Evolutionary conservation across 164 flowering plant genomes (phyloP).

Genomic region (Aristolochia fimbriata): DNA sequence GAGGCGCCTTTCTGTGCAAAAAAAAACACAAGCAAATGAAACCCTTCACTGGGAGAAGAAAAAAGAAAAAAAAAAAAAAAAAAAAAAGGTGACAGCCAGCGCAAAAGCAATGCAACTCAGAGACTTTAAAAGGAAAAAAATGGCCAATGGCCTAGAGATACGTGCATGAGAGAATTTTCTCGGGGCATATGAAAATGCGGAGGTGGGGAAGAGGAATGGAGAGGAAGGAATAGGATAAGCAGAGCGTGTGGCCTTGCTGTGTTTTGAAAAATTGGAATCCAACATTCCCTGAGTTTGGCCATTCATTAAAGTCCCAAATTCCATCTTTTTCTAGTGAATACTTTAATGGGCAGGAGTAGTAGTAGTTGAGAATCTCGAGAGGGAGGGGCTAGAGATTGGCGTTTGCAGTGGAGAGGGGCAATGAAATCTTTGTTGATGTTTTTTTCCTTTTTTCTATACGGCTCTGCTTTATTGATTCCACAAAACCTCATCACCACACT

Average conservation of each 20-base stretch:
- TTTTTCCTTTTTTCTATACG: background rate
- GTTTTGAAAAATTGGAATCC: conserved; percentile 32
- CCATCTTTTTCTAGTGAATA: conserved; percentile 11
- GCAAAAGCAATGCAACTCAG: background rate
- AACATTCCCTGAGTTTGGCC: conserved; percentile 70
- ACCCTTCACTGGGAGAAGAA: background rate
- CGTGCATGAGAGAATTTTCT: conserved; percentile 1
- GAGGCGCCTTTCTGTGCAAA: too few species aligned
- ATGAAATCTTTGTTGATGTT: conserved; percentile 19
- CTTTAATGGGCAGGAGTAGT: background rate
- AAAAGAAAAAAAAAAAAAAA: background rate
- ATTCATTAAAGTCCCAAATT: conserved; percentile 43
- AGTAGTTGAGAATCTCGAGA: conserved; percentile 47
- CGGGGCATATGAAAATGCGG: conserved; percentile 5
- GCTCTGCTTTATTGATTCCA: conserved; percentile 38
- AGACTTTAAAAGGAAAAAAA: too few species aligned
- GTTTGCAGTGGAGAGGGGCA: background rate
- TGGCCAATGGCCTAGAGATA: background rate
- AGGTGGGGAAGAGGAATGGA: background rate
- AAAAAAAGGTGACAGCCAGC: background rate
- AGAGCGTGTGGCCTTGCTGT: background rate
- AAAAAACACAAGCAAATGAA: too few species aligned
- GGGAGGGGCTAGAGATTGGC: conserved; percentile 18
- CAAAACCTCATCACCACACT: conserved; percentile 19
- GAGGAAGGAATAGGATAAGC: too few species aligned